Evolutionary conservation across 768 basidiomycete genomes (phyloP), one percentile per base, ranked within the genome.

Genomic region (Russula foetens): DNA sequence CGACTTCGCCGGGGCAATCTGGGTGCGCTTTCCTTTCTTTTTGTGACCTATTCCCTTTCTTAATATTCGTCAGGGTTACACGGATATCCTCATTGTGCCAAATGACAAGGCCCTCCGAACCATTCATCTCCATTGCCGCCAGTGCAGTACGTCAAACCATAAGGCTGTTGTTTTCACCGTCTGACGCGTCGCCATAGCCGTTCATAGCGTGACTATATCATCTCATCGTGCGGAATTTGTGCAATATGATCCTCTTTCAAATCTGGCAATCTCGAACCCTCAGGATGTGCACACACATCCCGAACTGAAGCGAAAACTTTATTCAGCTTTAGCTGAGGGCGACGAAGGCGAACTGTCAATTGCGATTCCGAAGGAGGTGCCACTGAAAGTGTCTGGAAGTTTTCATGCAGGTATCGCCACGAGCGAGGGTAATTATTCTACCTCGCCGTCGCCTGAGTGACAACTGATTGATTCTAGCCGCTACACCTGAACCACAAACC

Each of bases 311-410:
- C 81, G 97, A 60, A 88, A 86, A 74, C 73, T 97, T 43, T 98
- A 94, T 75, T 83, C 92, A 0, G 92, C 96, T 0, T 77, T 94
- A 53, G 84, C 92, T 62, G 97, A 98, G 69, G 82, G 85, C 45
- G 93, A 96, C 66, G 93, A 98, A 71, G 97, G 96, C 59, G 97
- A 98, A 73, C 71, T 99, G 33, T 92, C 92, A 6, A 92, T 99
- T 67, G 82, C 86, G 12, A 84, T 98, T 61, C 90, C 90, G 9
- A 79, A 77, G 67, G 87, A 88, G 60, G 84, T 88, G 19, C 76
- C 81, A 53, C 73, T 87, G 67, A 86, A 76, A 72, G 84, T 81
- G 62, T 83, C 83, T 31, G 80, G 80, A 28, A 78, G 77, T 63
- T 66, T 76, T 26, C 67, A 73, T 41, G 67, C 76, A 11, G 79